These are phyloP conservation scores for Macrophomina pseudophaseolina DNA, from an alignment of 2,329 filamentous ascomycete species.

Conservation along the genomic window DNA sequence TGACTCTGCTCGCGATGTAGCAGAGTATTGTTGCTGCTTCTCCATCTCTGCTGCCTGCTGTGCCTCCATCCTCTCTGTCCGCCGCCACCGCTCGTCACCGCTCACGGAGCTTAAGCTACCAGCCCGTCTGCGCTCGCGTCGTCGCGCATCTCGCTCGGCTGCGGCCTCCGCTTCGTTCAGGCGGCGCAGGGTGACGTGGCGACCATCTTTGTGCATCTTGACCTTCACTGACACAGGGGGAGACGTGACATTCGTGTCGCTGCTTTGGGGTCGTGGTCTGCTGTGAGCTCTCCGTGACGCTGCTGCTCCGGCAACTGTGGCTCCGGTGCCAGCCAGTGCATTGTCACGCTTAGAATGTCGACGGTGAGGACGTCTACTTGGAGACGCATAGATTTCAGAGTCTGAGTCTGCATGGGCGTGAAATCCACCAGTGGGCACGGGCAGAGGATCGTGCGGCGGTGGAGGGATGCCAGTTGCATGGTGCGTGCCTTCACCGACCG, in stretches of 20 bases:
- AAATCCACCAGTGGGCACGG: constrained; percentile 40
- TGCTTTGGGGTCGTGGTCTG: constrained; percentile 38
- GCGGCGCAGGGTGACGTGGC: constrained; percentile 66
- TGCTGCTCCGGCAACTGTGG: constrained; percentile 32
- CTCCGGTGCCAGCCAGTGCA: constrained; percentile 22
- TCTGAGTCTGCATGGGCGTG: constrained; percentile 49
- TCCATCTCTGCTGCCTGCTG: constrained; percentile 24
- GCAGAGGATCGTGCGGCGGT: constrained; percentile 39
- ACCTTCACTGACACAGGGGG: constrained; percentile 69
- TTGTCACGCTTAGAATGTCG: constrained; percentile 35
- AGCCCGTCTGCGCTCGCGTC: constrained; percentile 49
- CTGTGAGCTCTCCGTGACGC: constrained; percentile 37
- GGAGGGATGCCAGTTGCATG: constrained; percentile 34
- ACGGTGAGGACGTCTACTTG: constrained; percentile 42
- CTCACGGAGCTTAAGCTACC: constrained; percentile 48
- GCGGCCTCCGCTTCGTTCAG: constrained; percentile 67
- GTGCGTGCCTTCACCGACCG: constrained; percentile 24
- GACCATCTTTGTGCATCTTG: constrained; percentile 68
- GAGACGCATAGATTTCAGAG: constrained; percentile 44
- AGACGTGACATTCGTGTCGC: constrained; percentile 54
- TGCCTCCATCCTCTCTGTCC: constrained; percentile 43
- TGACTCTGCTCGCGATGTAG: constrained; percentile 29
- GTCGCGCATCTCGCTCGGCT: constrained; percentile 61
- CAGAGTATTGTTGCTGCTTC: constrained; percentile 32
- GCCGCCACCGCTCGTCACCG: constrained; percentile 47